Evolutionary conservation across 306 rosid species (phyloP), one percentile per base, ranked within the genome.

Genomic region (Prunus fruticosa): DNA sequence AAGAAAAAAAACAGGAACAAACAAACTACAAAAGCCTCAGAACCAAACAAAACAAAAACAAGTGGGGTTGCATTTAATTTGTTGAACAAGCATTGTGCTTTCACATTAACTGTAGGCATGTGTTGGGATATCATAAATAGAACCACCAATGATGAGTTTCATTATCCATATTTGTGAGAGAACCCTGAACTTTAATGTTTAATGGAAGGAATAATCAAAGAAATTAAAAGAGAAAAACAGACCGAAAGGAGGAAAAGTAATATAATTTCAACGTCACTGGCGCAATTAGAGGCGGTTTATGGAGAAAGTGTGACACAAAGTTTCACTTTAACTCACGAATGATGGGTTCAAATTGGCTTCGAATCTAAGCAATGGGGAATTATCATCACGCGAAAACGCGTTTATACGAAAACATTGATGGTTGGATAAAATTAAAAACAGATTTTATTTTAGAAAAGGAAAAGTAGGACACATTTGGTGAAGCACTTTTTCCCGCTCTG

Each of bases 351-450:
- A 62, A 66, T 58, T 30, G 19, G 30, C 86, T 78, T 82, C 53
- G 45, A 6, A 56, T 45, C 60, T 14, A 74, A 82, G 80, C 74
- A 69, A 80, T 27, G 4, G 15, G 11, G 19, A 61, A 76, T 52
- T 28, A 62, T 63, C 51, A 82, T 72, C 79, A 83, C 83, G 68
- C 77, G 81, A 5, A 82, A 89, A 82, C 90, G 91, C 91, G 88
- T 84, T 84, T 10, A 38, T 18, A 43, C 11, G 0, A 73, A 14
- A 25, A 51, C 50, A 22, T 56, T 57, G 76, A 51, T 51, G 73
- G 45, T 15, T 50, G 50, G 52, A 66, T 45, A 11, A 15, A 54
- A 54, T 50, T 19, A 50, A 4, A 69, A 69, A 10, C 45, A 16
- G 25, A 16, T 38, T 56, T 57, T n/a, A 28, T 41, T 41, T 56